Conservation (phyloP, 108 stramenopile species). For the Skeletonema potamos region DNA sequence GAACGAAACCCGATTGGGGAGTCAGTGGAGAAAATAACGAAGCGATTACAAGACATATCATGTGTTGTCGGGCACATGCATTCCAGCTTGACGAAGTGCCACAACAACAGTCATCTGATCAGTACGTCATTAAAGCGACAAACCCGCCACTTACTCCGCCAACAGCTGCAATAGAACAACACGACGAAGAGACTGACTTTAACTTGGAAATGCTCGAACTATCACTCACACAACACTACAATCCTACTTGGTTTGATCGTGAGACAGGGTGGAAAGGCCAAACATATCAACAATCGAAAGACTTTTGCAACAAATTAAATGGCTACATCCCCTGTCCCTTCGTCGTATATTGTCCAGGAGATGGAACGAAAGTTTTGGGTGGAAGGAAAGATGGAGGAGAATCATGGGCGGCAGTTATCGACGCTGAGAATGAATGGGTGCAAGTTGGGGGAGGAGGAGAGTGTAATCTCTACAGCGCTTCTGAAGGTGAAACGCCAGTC, state of each 20-base stretch:
- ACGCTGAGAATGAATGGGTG: conserved; percentile 41
- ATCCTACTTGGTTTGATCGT: conserved; percentile 26
- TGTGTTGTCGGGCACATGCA: conserved; percentile 37
- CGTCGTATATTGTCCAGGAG: conserved; percentile 21
- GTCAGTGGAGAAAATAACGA: conserved; percentile 7
- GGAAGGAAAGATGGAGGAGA: conserved; percentile 31
- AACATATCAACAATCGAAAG: conserved; percentile 13
- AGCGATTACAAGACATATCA: conserved; percentile 37
- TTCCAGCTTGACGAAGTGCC: neutral
- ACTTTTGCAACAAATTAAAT: conserved; percentile 12
- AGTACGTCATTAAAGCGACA: conserved; percentile 17
- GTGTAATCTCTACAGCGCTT: conserved; percentile 21
- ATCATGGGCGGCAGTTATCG: conserved; percentile 37
- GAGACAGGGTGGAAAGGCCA: conserved; percentile 18
- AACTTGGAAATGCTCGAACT: conserved; percentile 6
- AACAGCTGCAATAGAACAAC: neutral
- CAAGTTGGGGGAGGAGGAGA: conserved; percentile 25
- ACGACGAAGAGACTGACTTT: neutral
- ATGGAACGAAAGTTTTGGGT: conserved; percentile 2
- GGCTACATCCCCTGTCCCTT: conserved; percentile 24
- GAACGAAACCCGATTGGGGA: conserved; percentile 28
- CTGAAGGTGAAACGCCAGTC: conserved; percentile 4
- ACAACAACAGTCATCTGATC: neutral
- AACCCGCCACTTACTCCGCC: conserved; percentile 1
- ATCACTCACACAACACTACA: conserved; percentile 7